Evolutionary conservation across 1,284 basidiomycete species (phyloP).

Genomic region (Prillingera fragicola): DNA sequence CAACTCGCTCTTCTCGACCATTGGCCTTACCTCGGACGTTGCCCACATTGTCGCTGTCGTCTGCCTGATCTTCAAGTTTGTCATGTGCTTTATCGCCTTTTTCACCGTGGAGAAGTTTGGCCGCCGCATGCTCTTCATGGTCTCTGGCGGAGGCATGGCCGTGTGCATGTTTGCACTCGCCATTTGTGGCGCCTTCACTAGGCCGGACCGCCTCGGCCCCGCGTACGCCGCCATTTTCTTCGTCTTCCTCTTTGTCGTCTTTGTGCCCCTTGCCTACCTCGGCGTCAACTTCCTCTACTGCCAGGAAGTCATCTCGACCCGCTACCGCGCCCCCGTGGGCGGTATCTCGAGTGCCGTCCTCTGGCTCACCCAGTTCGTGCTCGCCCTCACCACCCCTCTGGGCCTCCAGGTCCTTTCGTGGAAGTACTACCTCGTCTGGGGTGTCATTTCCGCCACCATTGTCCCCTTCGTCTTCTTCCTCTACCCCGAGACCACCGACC

Average conservation of each 20-base stretch:
- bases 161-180: slow-evolving; percentile 30
- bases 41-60: slow-evolving; percentile 27
- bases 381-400: slow-evolving; percentile 24
- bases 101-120: slow-evolving; percentile 31
- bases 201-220: slow-evolving; percentile 17
- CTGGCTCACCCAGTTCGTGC: slow-evolving; percentile 27
- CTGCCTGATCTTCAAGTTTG: slow-evolving; percentile 26
- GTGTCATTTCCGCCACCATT: slow-evolving; percentile 12
- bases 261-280: slow-evolving; percentile 31
- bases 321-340: slow-evolving; percentile 29
- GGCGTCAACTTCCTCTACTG: slow-evolving; percentile 32
- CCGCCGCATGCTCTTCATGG: slow-evolving; percentile 34
- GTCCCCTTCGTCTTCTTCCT: slow-evolving; percentile 30
- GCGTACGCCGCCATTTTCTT: slow-evolving; percentile 32
- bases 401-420: slow-evolving; percentile 23
- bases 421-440: slow-evolving; percentile 28
- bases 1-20: slow-evolving; percentile 22
- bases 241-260: slow-evolving; percentile 30
- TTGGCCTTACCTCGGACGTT: slow-evolving; percentile 25
- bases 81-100: slow-evolving; percentile 29
- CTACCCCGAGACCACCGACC: slow-evolving; percentile 32
- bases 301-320: slow-evolving; percentile 30
- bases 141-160: slow-evolving; percentile 33
- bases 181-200: slow-evolving; percentile 32
- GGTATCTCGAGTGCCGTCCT: slow-evolving; percentile 28